Evolutionary conservation across 2,329 filamentous ascomycete genomes (phyloP).

Genomic region (Apiospora malaysiana): DNA sequence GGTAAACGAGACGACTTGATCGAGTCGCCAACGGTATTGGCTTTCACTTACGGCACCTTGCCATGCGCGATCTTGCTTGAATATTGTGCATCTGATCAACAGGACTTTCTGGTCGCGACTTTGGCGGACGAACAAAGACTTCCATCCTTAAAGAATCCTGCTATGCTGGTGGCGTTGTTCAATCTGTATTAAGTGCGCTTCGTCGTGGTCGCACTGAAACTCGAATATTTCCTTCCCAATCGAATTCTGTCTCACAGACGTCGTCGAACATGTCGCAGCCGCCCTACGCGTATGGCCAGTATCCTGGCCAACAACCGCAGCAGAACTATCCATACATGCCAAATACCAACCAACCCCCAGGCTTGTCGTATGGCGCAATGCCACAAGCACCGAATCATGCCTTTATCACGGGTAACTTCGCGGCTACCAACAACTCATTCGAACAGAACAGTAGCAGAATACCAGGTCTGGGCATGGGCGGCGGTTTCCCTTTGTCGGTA

Average conservation of each 20-base stretch:
- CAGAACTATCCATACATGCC: constrained; percentile 26
- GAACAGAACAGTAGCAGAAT: constrained; percentile 27
- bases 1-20: not conserved
- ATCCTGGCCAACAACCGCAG: constrained; percentile 20
- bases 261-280: constrained; percentile 18
- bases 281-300: constrained; percentile 18
- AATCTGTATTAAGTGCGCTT: not conserved
- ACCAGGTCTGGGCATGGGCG: constrained; percentile 20
- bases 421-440: constrained; percentile 24
- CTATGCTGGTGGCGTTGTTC: constrained; percentile 17
- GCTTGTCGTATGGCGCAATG: constrained; percentile 11
- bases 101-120: not conserved
- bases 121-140: not conserved
- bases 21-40: not conserved
- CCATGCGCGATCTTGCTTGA: constrained; percentile 9
- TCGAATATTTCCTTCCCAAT: not conserved
- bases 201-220: not conserved
- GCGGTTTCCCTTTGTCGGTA: not conserved
- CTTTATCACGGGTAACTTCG: constrained; percentile 8
- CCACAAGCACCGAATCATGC: constrained; percentile 1
- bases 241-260: not conserved
- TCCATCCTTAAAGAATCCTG: constrained; percentile 1
- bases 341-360: constrained; percentile 21
- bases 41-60: not conserved
- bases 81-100: constrained; percentile 3